Base-by-base conservation (phyloP, 73 alveolate genomes). In the Symbiodinium natans region DNA sequence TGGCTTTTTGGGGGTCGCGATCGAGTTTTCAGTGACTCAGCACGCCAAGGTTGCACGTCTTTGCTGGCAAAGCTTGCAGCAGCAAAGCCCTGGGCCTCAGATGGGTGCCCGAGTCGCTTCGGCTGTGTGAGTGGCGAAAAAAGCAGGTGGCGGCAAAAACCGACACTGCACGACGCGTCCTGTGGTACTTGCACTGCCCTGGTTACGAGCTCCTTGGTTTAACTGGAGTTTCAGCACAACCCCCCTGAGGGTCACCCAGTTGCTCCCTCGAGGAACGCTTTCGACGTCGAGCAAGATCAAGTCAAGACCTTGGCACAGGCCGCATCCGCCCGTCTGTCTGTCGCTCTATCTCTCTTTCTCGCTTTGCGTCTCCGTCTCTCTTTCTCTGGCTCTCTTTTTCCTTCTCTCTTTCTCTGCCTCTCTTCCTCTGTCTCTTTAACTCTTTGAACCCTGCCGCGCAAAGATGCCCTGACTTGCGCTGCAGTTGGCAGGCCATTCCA, bases 181-280 rank as follows among this genome's bases (percentile, higher is more conserved):
- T 86, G 83, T 86, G 94, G 94, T 86, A 86, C 41, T 86, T 86
- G 94, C 94, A 86, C 84, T 74, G 83, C 84, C 84, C 94, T 17
- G 84, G 68, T 83, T 86, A 86, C 59, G 84, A 86, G 94, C 71
- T 52, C n/a, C 71, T 52, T 29, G 71, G 25, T 11, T 52, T 8
- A 52, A 15, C 71, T 21, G n/a, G n/a, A n/a, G n/a, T n/a, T n/a
- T n/a, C n/a, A n/a, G n/a, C n/a, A n/a, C n/a, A n/a, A n/a, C n/a
- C n/a, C n/a, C n/a, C n/a, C n/a, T n/a, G n/a, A n/a, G n/a, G n/a
- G n/a, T n/a, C 23, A 52, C 71, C 17, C 71, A 21, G 71, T 27
- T 5, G 68, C 71, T 21, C 23, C 2, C 17, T 23, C 71, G 23
- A 52, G 71, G 71, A 52, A 52, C 71, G 71, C 71, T 29, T 52